Evolutionary conservation across 176 grass and related monocot species (phyloP).

Genomic region (Oryza meridionalis): DNA sequence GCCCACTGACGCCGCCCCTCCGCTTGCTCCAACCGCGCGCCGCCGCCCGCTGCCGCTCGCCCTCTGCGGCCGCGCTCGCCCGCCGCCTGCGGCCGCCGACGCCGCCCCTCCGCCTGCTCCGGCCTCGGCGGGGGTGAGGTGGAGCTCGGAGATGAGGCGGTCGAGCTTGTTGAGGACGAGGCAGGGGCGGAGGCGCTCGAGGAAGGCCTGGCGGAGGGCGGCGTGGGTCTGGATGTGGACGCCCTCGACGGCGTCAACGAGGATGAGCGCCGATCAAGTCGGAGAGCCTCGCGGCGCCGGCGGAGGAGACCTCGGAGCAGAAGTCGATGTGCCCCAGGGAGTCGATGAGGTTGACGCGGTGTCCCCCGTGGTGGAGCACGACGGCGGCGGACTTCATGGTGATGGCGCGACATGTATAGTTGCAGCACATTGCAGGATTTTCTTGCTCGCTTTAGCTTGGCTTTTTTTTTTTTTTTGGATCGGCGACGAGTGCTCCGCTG

Average conservation of each 20-base stretch:
- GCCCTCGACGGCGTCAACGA: constrained; percentile 86
- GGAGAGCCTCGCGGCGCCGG: constrained; percentile 73
- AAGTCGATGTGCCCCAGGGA: constrained; percentile 96
- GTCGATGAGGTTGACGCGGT: constrained; percentile 89
- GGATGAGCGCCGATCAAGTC: constrained; percentile 75
- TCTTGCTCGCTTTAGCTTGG: not conserved
- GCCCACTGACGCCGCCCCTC: too few species aligned
- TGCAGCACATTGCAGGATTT: not conserved
- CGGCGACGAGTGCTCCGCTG: not conserved
- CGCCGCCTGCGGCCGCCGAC: too few species aligned
- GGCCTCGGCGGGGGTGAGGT: constrained; percentile 70
- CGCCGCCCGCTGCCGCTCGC: too few species aligned
- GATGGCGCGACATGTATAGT: too few species aligned
- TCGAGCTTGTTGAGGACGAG: constrained; percentile 96
- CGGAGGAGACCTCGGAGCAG: constrained; percentile 91
- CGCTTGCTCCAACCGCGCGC: too few species aligned
- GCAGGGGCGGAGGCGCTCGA: constrained; percentile 83
- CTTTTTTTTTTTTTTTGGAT: constrained; percentile 8
- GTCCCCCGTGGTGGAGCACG: constrained; percentile 42
- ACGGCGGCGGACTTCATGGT: constrained; percentile 93
- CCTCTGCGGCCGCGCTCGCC: too few species aligned
- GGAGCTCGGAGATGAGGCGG: constrained; percentile 85
- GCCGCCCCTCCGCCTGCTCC: too few species aligned
- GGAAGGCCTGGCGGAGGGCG: constrained; percentile 81
- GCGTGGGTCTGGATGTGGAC: constrained; percentile 91